A percentile compares a stretch with the other conserved stretches of the same genome.
Conservation (phyloP, 2,329 filamentous ascomycete species). For the Chaetomium globosum region DNA sequence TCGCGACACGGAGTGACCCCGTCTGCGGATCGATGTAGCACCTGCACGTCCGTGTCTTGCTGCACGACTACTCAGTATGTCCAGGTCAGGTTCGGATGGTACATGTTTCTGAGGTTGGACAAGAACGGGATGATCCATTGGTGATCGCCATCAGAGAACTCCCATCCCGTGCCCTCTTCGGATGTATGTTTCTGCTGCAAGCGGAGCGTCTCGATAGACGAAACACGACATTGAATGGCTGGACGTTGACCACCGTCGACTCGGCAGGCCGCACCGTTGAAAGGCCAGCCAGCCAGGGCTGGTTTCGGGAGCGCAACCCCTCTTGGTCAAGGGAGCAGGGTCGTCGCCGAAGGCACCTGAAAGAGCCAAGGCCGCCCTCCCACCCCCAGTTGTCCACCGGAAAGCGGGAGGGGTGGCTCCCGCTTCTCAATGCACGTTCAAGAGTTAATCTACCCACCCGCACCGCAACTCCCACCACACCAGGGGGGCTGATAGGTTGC, state of each 20-base stretch:
- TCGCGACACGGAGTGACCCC: neutral
- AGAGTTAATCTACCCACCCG: slow-evolving; percentile 27
- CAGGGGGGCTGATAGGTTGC: slow-evolving; percentile 32
- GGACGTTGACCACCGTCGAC: neutral
- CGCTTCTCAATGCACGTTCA: slow-evolving; percentile 36
- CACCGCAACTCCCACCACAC: slow-evolving; percentile 20
- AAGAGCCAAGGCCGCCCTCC: slow-evolving; percentile 26
- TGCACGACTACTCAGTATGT: slow-evolving; percentile 10
- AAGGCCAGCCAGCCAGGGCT: slow-evolving; percentile 19
- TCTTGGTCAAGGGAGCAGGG: slow-evolving; percentile 21
- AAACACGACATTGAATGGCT: neutral
- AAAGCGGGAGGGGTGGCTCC: slow-evolving; percentile 37
- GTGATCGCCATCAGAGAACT: slow-evolving; percentile 1
- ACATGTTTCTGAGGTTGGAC: slow-evolving; percentile 1
- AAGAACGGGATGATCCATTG: slow-evolving; percentile 3
- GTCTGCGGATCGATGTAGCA: slow-evolving; percentile 21
- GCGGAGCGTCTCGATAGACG: neutral
- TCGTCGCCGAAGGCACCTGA: slow-evolving; percentile 27
- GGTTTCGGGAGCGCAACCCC: slow-evolving; percentile 30
- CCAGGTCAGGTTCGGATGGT: slow-evolving; percentile 13
- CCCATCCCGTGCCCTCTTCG: neutral
- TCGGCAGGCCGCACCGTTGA: slow-evolving; percentile 26
- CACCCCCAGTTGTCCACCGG: slow-evolving; percentile 21
- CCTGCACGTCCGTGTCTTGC: slow-evolving; percentile 28
- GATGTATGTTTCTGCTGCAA: neutral